These are phyloP conservation scores for Tolypocladium sp. DNA, from an alignment of 2,329 filamentous ascomycete genomes.

Conservation along the genomic window DNA sequence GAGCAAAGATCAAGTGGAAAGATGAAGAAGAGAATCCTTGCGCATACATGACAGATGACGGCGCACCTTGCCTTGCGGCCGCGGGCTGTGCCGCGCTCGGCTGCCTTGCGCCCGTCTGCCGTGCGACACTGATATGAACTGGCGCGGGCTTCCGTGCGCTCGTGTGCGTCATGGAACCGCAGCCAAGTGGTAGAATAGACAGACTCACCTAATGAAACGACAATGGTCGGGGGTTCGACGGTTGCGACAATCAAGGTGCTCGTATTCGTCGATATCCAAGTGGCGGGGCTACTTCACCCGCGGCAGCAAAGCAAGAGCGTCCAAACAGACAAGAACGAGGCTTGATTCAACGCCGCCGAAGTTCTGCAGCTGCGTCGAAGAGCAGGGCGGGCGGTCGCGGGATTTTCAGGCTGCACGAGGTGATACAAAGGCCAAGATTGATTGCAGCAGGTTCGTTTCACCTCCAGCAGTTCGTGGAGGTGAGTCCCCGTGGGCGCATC, in stretches of 20 bases:
- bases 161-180: too few species aligned
- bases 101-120: not conserved
- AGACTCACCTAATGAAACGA: not conserved
- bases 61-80: too few species aligned
- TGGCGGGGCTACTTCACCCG: not conserved
- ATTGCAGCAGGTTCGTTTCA: not conserved
- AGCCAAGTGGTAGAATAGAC: not conserved
- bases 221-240: not conserved
- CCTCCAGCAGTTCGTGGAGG: not conserved
- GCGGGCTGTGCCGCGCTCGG: not conserved
- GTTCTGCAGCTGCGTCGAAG: not conserved
- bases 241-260: not conserved
- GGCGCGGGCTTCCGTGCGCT: not conserved
- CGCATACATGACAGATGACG: not conserved
- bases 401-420: not conserved
- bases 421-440: not conserved
- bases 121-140: not conserved
- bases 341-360: not conserved
- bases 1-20: not conserved
- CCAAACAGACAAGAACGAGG: not conserved
- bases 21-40: not conserved
- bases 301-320: not conserved
- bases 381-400: not conserved
- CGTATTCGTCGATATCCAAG: not conserved
- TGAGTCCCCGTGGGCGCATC: not conserved